Conservation (phyloP, 768 basidiomycete genomes). For the Termitomyces sp. region DNA sequence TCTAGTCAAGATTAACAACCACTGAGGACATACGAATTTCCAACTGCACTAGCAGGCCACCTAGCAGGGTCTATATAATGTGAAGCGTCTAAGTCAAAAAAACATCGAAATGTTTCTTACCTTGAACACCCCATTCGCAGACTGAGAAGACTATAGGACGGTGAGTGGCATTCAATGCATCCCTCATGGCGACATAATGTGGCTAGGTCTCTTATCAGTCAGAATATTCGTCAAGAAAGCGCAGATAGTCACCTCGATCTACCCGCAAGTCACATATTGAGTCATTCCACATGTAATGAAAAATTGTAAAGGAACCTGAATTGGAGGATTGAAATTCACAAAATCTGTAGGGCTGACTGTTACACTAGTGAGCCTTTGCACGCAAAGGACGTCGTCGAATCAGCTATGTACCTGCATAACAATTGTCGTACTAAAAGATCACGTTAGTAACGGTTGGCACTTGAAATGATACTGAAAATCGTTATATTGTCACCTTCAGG, state of each 20-base stretch:
- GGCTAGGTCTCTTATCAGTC: conserved; percentile 18
- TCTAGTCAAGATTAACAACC: not conserved
- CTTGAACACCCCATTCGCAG: conserved; percentile 45
- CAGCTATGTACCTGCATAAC: conserved; percentile 30
- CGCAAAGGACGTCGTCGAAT: not conserved
- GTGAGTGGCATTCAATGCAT: conserved; percentile 36
- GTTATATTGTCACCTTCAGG: conserved; percentile 24
- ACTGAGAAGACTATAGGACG: conserved; percentile 46
- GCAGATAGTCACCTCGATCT: conserved; percentile 27
- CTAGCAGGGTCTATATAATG: conserved; percentile 36
- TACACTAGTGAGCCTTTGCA: not conserved
- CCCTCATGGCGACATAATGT: conserved; percentile 39
- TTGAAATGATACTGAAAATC: not conserved
- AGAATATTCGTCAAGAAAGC: not conserved
- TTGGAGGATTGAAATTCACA: conserved; percentile 38
- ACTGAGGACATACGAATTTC: conserved; percentile 32
- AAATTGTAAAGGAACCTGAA: conserved; percentile 20
- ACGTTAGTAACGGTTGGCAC: not conserved
- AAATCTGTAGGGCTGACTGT: conserved; percentile 36
- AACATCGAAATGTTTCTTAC: conserved; percentile 1
- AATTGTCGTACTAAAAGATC: conserved; percentile 37
- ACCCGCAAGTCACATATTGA: not conserved
- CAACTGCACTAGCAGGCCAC: conserved; percentile 38
- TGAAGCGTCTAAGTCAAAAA: too few species aligned
- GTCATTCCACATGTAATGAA: not conserved